Conservation (phyloP, 345 rosid genomes). For the Cardamine chenopodiifolia region DNA sequence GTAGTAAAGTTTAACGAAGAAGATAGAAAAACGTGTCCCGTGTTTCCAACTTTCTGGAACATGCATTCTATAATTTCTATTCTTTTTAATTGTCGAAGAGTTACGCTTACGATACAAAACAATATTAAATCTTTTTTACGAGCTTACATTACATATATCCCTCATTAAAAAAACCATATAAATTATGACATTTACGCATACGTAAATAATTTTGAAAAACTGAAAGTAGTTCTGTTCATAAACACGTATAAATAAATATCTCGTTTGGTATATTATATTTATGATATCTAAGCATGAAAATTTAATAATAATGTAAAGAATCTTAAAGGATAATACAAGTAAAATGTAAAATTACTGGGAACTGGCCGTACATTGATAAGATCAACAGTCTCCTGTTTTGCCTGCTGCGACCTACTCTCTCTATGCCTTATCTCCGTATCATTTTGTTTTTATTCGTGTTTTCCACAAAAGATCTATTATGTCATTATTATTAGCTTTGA, state of each 20-base stretch:
- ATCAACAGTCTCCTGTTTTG: constrained; percentile 28
- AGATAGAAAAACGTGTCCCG: constrained; percentile 27
- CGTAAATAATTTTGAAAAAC: neutral
- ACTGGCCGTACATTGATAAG: constrained; percentile 41
- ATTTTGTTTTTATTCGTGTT: constrained; percentile 25
- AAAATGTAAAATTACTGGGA: constrained; percentile 31
- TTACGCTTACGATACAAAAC: constrained; percentile 11
- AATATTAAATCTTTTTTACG: neutral
- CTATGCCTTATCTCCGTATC: constrained; percentile 37
- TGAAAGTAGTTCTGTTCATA: neutral
- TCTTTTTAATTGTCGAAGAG: neutral
- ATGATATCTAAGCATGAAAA: neutral
- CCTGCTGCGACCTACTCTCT: constrained; percentile 32
- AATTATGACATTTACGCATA: neutral
- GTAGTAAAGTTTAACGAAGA: neutral
- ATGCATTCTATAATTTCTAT: neutral
- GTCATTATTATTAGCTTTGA: constrained; percentile 29
- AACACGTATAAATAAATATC: too few relatives aligned
- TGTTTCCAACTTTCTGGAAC: constrained; percentile 35
- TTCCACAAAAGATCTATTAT: constrained; percentile 22
- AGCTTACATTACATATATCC: too few relatives aligned
- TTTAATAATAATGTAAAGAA: neutral
- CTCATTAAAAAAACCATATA: neutral
- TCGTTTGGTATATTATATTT: too few relatives aligned
- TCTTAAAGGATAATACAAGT: neutral